phyloP scores from a whole-genome alignment of 768 basidiomycete genomes.

The Clitopilus hobsonii region DNA sequence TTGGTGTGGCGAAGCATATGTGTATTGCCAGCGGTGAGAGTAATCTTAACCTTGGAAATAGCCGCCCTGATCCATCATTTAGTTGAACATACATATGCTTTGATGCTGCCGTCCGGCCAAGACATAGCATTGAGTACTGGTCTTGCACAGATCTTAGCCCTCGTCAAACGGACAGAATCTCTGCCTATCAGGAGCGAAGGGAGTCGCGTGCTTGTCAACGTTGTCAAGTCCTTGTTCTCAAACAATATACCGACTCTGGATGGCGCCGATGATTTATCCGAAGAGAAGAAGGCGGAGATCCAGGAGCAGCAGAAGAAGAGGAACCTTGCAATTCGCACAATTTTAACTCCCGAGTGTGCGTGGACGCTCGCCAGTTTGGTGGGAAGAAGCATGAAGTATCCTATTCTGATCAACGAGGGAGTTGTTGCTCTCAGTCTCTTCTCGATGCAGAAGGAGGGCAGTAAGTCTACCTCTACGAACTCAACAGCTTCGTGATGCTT shows the following conservation, averaged over 20 bases:
- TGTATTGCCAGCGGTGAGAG: conserved; percentile 69
- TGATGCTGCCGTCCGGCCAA: conserved; percentile 43
- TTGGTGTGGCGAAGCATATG: conserved; percentile 87
- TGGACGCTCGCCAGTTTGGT: conserved; percentile 67
- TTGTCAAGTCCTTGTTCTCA: conserved; percentile 74
- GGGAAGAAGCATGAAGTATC: conserved; percentile 73
- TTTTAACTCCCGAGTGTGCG: conserved; percentile 52
- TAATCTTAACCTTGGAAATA: not conserved
- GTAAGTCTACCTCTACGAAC: conserved; percentile 34
- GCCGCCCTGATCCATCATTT: too few relatives aligned
- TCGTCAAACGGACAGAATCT: conserved; percentile 77
- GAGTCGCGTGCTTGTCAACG: conserved; percentile 83
- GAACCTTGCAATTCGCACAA: conserved; percentile 45
- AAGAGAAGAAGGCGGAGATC: conserved; percentile 16
- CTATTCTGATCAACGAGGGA: conserved; percentile 85
- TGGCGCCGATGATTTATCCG: conserved; percentile 14
- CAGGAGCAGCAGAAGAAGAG: conserved; percentile 42
- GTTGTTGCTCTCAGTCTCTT: conserved; percentile 79
- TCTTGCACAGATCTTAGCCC: conserved; percentile 64
- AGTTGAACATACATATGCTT: conserved; percentile 42
- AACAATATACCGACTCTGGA: conserved; percentile 30
- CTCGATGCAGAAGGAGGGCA: conserved; percentile 58
- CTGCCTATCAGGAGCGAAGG: conserved; percentile 85
- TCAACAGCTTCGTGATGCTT: conserved; percentile 2
- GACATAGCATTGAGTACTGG: conserved; percentile 36